Base-by-base conservation (phyloP, 345 rosid species). In the Brassica carinata region DNA sequence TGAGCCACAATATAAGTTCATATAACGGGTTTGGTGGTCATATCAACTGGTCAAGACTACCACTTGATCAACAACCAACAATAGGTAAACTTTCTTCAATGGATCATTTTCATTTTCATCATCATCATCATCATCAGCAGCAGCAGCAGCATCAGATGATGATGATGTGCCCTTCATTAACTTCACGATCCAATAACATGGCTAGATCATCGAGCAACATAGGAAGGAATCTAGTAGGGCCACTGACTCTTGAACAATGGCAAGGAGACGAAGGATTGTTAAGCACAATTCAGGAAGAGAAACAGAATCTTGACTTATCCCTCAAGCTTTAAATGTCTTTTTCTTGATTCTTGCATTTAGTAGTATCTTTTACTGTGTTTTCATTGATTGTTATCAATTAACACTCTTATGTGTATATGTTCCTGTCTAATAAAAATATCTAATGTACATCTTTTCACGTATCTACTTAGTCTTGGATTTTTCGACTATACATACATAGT, bases 231-330 rank as follows among this genome's bases (percentile, higher is more conserved):
- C 58, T 69, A 62, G 68, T 53, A 80, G 83, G 79, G 76, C 68
- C 87, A 58, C 70, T 76, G 7, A 85, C 51, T 5, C 85, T 81
- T 40, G 77, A 78, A 45, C 79, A 77, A 31, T 84, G 89, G 89
- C 74, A 82, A 76, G 69, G 67, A 55, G 84, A 74, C 1, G 74
- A 76, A 45, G 83, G 45, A 65, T 64, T 79, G 59, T 72, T 86
- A 27, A 87, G 63, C 61, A 69, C 6, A 13, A 77, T 38, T 68
- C 87, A 87, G 27, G 92, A 88, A 74, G 89, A 88, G 58, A 27
- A 84, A 36, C 85, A 84, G 72, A 89, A 85, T 69, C 86, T 91
- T 77, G 96, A 91, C 79, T 82, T 91, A 71, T 88, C 96, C 31
- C 92, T 91, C 26, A 91, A 87, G 87, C 96, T 91, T 62, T 91